Evolutionary conservation across 768 basidiomycete genomes (phyloP).

Genomic region (Rhodotorula kratochvilovae): DNA sequence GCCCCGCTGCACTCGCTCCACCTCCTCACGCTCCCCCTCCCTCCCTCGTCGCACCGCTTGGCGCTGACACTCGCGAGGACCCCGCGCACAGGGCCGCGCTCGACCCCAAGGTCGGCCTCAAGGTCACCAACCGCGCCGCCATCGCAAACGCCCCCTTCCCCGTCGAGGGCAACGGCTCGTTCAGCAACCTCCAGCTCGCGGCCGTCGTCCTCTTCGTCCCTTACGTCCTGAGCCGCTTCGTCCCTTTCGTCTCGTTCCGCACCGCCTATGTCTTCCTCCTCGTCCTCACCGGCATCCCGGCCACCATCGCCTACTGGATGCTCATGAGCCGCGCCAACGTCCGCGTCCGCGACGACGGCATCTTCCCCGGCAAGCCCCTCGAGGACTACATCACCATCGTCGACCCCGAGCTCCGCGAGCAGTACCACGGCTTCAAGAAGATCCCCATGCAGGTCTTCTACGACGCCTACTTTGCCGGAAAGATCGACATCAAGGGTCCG

Average conservation of each 20-base stretch:
- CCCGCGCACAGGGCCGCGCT: background rate
- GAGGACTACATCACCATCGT: conserved; percentile 88
- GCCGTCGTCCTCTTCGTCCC: conserved; percentile 72
- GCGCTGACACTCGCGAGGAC: background rate
- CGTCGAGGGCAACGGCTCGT: conserved; percentile 75
- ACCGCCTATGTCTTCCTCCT: conserved; percentile 76
- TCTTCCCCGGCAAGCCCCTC: conserved; percentile 80
- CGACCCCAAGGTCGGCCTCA: conserved; percentile 36
- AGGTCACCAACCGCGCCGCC: conserved; percentile 61
- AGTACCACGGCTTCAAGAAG: conserved; percentile 78
- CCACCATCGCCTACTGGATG: conserved; percentile 82
- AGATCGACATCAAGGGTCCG: conserved; percentile 90
- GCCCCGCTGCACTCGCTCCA: no score
- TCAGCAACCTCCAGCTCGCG: conserved; percentile 75
- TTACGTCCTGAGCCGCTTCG: conserved; percentile 63
- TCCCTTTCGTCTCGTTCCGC: conserved; percentile 75
- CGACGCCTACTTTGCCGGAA: conserved; percentile 93
- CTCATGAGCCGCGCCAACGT: conserved; percentile 74
- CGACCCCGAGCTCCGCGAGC: conserved; percentile 69
- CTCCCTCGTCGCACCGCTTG: background rate
- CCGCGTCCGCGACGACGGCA: conserved; percentile 66
- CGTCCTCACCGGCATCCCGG: conserved; percentile 67
- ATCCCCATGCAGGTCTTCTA: conserved; percentile 98
- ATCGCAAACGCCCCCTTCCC: conserved; percentile 80
- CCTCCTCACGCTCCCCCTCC: background rate